Conservation (phyloP, 441 rosid genomes). For the Melianthus villosus region DNA sequence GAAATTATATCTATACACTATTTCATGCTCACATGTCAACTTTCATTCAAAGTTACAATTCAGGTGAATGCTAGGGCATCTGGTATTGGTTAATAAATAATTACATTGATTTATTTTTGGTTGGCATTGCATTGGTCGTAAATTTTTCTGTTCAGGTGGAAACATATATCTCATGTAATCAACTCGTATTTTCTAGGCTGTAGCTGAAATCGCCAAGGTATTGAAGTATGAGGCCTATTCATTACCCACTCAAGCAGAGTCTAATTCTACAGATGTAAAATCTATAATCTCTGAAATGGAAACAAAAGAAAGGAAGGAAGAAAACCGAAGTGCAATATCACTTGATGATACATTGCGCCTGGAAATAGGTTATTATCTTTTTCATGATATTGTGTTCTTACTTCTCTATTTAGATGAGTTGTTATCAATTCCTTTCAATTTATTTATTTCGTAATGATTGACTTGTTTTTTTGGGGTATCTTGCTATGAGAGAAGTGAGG, state of each 20-base stretch:
- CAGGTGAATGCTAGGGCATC: too few relatives aligned
- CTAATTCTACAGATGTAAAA: conserved; percentile 25
- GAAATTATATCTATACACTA: too few relatives aligned
- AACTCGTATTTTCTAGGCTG: conserved; percentile 37
- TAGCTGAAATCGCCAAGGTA: conserved; percentile 62
- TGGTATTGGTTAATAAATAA: too few relatives aligned
- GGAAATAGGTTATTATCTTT: conserved; percentile 16
- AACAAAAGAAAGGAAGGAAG: conserved; percentile 14
- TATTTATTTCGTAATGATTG: neutral
- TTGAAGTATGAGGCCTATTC: conserved; percentile 49
- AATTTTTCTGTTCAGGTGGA: neutral
- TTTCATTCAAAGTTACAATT: too few relatives aligned
- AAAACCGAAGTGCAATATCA: conserved; percentile 13
- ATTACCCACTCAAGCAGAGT: conserved; percentile 40
- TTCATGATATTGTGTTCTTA: neutral
- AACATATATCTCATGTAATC: neutral
- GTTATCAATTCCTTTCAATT: too few relatives aligned
- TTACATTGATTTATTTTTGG: too few relatives aligned
- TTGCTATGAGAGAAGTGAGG: neutral
- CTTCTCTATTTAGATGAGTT: too few relatives aligned
- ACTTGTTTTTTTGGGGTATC: too few relatives aligned
- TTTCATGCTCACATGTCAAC: too few relatives aligned
- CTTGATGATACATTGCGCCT: conserved; percentile 5
- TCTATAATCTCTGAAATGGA: conserved; percentile 25
- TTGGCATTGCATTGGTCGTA: too few relatives aligned